Evolutionary conservation across 1,139 yeast species (phyloP).

Genomic region (Nakaseomyces sp.): DNA sequence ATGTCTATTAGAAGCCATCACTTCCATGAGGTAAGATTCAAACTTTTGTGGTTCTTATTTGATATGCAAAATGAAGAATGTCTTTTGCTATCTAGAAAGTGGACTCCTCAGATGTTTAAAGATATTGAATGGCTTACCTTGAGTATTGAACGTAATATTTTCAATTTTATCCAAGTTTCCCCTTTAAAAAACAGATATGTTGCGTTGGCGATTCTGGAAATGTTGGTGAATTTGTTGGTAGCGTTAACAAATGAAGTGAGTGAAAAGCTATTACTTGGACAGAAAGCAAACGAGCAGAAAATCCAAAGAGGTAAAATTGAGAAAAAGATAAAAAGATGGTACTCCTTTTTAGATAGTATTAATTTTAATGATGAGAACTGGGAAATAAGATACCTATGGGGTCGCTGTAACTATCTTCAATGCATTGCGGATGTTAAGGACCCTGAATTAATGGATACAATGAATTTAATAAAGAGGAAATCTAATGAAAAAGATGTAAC

Average conservation of each 20-base stretch:
- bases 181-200: constrained; percentile 13
- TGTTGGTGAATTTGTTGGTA: constrained; percentile 42
- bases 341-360: constrained; percentile 20
- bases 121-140: constrained; percentile 30
- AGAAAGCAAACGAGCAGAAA: constrained; percentile 24
- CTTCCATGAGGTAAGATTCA: constrained; percentile 40
- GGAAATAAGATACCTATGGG: constrained; percentile 36
- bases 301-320: constrained; percentile 24
- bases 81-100: constrained; percentile 29
- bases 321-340: constrained; percentile 38
- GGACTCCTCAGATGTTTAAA: constrained; percentile 26
- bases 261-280: constrained; percentile 23
- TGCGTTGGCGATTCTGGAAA: constrained; percentile 42
- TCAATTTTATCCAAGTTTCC: constrained; percentile 8
- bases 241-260: constrained; percentile 20
- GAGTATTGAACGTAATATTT: constrained; percentile 29
- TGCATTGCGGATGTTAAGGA: constrained; percentile 29
- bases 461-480: constrained; percentile 24
- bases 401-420: constrained; percentile 34
- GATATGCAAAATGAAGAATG: constrained; percentile 18
- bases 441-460: constrained; percentile 19
- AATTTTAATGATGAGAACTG: constrained; percentile 11
- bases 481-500: background rate
- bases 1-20: constrained; percentile 35
- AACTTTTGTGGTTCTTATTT: constrained; percentile 38